These are phyloP conservation scores for Kwoniella pini DNA, from an alignment of 768 basidiomycete genomes.

Conservation along the genomic window DNA sequence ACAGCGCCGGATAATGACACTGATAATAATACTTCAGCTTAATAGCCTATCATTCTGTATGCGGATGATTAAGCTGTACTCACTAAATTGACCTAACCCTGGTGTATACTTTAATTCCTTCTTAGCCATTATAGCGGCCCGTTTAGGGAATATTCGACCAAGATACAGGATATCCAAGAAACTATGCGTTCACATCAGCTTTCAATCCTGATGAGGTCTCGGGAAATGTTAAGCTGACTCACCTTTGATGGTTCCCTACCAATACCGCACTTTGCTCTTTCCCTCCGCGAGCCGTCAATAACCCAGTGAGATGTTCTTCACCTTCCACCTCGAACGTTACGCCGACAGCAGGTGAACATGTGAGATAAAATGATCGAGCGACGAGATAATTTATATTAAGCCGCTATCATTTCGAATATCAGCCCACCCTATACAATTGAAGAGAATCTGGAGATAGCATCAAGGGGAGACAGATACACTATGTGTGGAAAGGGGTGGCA, in stretches of 20 bases:
- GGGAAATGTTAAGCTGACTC: constrained; percentile 4
- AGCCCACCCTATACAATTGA: too few species aligned
- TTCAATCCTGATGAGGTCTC: background rate
- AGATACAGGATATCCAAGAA: constrained; percentile 65
- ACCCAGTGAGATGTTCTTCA: constrained; percentile 68
- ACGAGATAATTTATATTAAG: constrained; percentile 82
- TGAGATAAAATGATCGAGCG: constrained; percentile 75
- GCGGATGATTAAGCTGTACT: constrained; percentile 59
- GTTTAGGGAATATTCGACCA: constrained; percentile 79
- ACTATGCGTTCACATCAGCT: constrained; percentile 22
- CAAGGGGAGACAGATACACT: background rate
- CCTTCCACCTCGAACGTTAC: constrained; percentile 79
- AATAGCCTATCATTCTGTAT: background rate
- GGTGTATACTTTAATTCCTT: constrained; percentile 82
- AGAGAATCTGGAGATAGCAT: too few species aligned
- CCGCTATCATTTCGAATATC: constrained; percentile 47
- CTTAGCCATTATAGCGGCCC: constrained; percentile 89
- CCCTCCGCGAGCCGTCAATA: constrained; percentile 35
- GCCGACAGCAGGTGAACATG: constrained; percentile 67
- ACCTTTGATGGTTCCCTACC: constrained; percentile 85
- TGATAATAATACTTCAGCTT: constrained; percentile 17
- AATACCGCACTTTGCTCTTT: constrained; percentile 61
- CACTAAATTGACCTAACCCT: constrained; percentile 75
- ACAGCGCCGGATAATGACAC: constrained; percentile 84
- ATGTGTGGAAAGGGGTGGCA: background rate